A percentile compares a stretch with the other conserved stretches of the same genome.
phyloP scores from a whole-genome alignment of 2,329 filamentous ascomycete species.

The Macroventuria anomochaeta region DNA sequence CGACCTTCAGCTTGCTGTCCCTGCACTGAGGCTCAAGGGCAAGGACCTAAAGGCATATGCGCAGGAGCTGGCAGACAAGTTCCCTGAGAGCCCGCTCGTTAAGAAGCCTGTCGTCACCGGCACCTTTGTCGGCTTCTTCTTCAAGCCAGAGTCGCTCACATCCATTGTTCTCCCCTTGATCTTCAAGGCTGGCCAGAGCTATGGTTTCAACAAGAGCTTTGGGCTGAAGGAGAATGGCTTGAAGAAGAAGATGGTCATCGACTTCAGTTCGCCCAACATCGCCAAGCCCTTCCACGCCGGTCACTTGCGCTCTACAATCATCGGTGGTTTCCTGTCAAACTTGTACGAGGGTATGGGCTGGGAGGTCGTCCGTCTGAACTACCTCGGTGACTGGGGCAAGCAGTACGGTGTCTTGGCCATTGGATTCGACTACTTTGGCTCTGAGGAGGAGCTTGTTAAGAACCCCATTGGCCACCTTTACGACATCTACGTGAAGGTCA shows the following conservation, averaged over 20 bases:
- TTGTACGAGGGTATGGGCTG: conserved; percentile 72
- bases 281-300: conserved; percentile 82
- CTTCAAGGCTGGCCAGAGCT: conserved; percentile 65
- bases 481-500: conserved; percentile 81
- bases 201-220: conserved; percentile 66
- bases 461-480: conserved; percentile 85
- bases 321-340: conserved; percentile 75
- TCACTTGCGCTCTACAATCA: conserved; percentile 78
- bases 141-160: conserved; percentile 72
- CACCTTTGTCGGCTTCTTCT: conserved; percentile 79
- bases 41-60: conserved; percentile 65
- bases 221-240: conserved; percentile 65
- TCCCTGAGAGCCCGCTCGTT: conserved; percentile 76
- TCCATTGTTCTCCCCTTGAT: conserved; percentile 73
- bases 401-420: conserved; percentile 75
- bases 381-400: conserved; percentile 81
- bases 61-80: conserved; percentile 64
- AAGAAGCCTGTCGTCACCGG: conserved; percentile 71
- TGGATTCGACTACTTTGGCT: conserved; percentile 76
- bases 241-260: conserved; percentile 75
- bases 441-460: conserved; percentile 70
- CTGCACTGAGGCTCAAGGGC: conserved; percentile 76
- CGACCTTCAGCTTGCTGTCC: conserved; percentile 78
- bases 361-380: conserved; percentile 75
- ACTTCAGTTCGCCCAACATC: conserved; percentile 87